Base-by-base conservation (phyloP, 2,329 filamentous ascomycete species). In the Helotiales sp. region DNA sequence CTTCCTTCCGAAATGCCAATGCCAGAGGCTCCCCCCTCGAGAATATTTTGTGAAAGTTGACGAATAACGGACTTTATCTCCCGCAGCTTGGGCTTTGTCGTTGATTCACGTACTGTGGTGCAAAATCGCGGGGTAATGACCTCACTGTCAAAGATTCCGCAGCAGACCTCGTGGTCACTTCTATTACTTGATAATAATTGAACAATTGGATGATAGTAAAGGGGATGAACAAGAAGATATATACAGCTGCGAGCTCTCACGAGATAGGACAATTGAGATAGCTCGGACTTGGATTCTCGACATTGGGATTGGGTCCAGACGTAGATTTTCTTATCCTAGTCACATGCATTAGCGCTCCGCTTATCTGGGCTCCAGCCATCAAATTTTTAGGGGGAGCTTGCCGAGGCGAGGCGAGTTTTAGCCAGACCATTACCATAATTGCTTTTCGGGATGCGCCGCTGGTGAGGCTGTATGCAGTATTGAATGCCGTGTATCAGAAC, bases 61-160 rank as follows among this genome's bases (percentile, higher is more conserved):
- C 31, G 15, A 34, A 34, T 34, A 9, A 34, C 31, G 31, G 31
- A 34, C 31, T 34, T 34, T 34, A 15, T 15, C 31, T 34, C 31
- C 31, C 9, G 31, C 9, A 34, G 31, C 31, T 34, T 34, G 31
- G 31, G 15, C 31, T 34, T n/a, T n/a, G n/a, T n/a, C n/a, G n/a
- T n/a, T n/a, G n/a, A n/a, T n/a, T n/a, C n/a, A n/a, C n/a, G n/a
- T n/a, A n/a, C n/a, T n/a, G n/a, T n/a, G n/a, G n/a, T n/a, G n/a
- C n/a, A n/a, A 34, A 15, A 55, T 55, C 15, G 52, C 52, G 52
- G 52, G 52, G 52, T 55, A 55, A 49, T 49, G 44, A 33, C 52
- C 42, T 55, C 52, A 55, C 52, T n/a, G n/a, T n/a, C n/a, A n/a
- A n/a, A n/a, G n/a, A n/a, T n/a, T n/a, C n/a, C n/a, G n/a, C n/a